Base-by-base conservation (phyloP, 345 rosid species). In the Populus tremula region DNA sequence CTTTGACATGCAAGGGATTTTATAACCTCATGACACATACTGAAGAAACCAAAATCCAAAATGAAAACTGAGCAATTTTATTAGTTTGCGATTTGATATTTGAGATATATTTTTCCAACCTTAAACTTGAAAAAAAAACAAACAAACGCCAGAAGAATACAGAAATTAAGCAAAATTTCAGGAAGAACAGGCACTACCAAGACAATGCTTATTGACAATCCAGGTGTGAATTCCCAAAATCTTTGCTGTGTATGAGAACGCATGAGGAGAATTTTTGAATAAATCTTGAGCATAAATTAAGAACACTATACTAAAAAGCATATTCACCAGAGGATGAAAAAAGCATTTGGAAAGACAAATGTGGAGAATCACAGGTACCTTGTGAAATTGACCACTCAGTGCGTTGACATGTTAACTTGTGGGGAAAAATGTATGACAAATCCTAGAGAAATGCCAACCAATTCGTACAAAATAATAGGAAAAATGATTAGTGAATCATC, bases 381-480 rank as follows among this genome's bases (percentile, higher is more conserved):
- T 23, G 18, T 21, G 8, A 50, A 50, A 50, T 21, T 50, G 56
- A 18, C 56, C 56, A n/a, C 62, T 64, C 69, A 10, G 25, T 39
- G 64, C 35, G 70, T 59, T 43, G 29, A 47, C 77, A 74, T 74
- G 38, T 73, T 73, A 12, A 29, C 45, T 74, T 45, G 43, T 56
- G 14, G 67, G 33, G 17, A 35, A n/a, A 38, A 54, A 14, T 35
- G 35, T 10, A 18, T 29, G 49, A 54, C 33, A 36, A 56, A 56
- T 72, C 59, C 10, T 56, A 14, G 20, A 14, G 65, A 20, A 31
- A 36, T 33, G n/a, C 41, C 18, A 39, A 33, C 78, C 35, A 67
- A 66, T 75, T 75, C 67, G 71, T 75, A 76, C 78, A 76, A 47
- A 50, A 53, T 23, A 76, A 65, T 35, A 47, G 0, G 53, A 50